Percentiles rank a stretch among this genome's conserved stretches.
Conservation (phyloP, 371 early-diverging fungal genomes). For the Circinella minor region DNA sequence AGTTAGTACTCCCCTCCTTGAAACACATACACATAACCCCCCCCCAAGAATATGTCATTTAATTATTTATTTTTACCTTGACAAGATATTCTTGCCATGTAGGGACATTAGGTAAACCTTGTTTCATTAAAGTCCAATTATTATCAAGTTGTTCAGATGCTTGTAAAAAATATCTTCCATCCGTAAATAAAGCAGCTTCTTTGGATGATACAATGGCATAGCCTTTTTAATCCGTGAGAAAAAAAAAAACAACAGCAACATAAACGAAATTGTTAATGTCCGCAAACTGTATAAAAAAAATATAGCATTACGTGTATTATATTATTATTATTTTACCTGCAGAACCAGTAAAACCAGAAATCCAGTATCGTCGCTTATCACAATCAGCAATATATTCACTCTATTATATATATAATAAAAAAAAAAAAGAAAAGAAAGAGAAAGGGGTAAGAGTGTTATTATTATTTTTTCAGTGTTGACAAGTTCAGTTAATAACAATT, state of each 20-base stretch:
- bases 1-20: not conserved
- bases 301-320: not conserved
- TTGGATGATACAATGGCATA: conserved; percentile 79
- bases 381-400: conserved; percentile 96
- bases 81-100: conserved; percentile 88
- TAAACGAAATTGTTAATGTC: not conserved
- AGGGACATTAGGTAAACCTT: conserved; percentile 86
- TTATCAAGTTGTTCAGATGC: conserved; percentile 91
- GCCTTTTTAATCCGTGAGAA: conserved; percentile 41
- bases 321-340: conserved; percentile 65
- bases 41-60: too few species aligned
- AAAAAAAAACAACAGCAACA: not conserved
- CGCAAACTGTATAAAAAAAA: conserved; percentile 34
- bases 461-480: not conserved
- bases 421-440: not conserved
- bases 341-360: conserved; percentile 98
- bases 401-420: conserved; percentile 34
- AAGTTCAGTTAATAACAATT: not conserved
- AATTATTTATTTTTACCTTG: conserved; percentile 42
- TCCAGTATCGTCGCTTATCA: conserved; percentile 91
- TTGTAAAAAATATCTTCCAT: conserved; percentile 98
- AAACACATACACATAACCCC: too few species aligned
- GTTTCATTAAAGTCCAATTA: conserved; percentile 94
- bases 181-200: conserved; percentile 73
- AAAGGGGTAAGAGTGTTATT: not conserved